Evolutionary conservation across 2,329 filamentous ascomycete genomes (phyloP), one percentile per base, ranked within the genome.

Genomic region (Pseudovirgaria hyperparasitica): DNA sequence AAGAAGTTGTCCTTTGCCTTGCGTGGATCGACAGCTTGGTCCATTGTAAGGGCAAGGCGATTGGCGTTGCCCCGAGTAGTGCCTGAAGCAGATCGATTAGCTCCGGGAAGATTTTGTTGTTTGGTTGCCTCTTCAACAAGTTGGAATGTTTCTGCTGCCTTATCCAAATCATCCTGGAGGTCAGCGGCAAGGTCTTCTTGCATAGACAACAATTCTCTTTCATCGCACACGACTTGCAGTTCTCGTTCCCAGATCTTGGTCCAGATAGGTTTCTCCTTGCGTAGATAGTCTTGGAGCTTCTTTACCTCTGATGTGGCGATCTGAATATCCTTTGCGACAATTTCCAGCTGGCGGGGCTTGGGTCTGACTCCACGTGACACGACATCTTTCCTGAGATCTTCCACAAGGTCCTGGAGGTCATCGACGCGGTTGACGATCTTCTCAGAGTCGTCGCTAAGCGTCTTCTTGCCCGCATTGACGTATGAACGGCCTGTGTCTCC

Each of bases 201-300:
- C 65, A 96, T 80, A 26, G 85, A 90, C 41, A 98, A 71, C 54
- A 94, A 76, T 48, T 96, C 87, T 39, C 86, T 76, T 46, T 94
- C 90, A 50, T 92, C 85, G 58, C 90, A 96, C 3, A 98, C 87
- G 27, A 87, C 77, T 54, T 96, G 84, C 23, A 98, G 65, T 54
- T 96, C 86, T 57, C 92, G 86, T 68, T 96, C 87, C 90, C 90
- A 98, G 38, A 96, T 92, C 70, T 94, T 94, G 29, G 85, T 94
- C 87, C 90, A 98, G 31, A 94, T 66, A 0, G 90, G 90, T 55
- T 93, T 93, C 67, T 98, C 90, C 24, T 73, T 72, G 42, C 76
- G 77, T 59, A 98, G 71, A 61, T 81, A 92, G 10, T 93, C 86
- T 49, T 93, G 82, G 69, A 98, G 78, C 58, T 82, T 86, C 67